These are phyloP conservation scores for Phaseolus coccineus DNA, from an alignment of 331 rosid genomes.

Conservation along the genomic window DNA sequence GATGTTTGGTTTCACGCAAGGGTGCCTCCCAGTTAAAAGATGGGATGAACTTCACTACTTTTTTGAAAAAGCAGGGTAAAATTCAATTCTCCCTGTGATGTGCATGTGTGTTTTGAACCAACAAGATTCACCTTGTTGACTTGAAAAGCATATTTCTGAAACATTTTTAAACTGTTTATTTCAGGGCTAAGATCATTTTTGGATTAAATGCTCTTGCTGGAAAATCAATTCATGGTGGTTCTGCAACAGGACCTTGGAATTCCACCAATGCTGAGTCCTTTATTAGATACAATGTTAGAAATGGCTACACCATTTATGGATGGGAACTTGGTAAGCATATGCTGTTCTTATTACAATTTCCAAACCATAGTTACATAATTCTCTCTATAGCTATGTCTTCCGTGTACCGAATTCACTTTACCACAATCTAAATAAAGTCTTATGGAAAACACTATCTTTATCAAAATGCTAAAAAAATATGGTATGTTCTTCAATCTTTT, in stretches of 20 bases:
- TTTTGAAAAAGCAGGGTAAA: conserved; percentile 80
- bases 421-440: not conserved
- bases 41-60: conserved; percentile 88
- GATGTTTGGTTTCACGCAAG: conserved; percentile 81
- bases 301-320: conserved; percentile 67
- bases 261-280: conserved; percentile 71
- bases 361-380: not conserved
- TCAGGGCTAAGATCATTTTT: conserved; percentile 85
- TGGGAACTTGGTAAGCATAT: conserved; percentile 90
- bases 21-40: conserved; percentile 86
- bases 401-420: not conserved
- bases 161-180: conserved; percentile 35
- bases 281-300: conserved; percentile 70
- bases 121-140: conserved; percentile 10
- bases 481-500: not conserved
- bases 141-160: conserved; percentile 1
- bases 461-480: not conserved
- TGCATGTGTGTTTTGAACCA: not conserved
- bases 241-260: conserved; percentile 79
- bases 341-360: not conserved
- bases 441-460: conserved; percentile 17
- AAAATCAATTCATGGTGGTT: conserved; percentile 49
- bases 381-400: not conserved
- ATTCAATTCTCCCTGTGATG: not conserved
- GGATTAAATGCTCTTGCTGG: conserved; percentile 90